Conservation (phyloP, 2,329 filamentous ascomycete genomes). For the Helminthosporium solani region DNA sequence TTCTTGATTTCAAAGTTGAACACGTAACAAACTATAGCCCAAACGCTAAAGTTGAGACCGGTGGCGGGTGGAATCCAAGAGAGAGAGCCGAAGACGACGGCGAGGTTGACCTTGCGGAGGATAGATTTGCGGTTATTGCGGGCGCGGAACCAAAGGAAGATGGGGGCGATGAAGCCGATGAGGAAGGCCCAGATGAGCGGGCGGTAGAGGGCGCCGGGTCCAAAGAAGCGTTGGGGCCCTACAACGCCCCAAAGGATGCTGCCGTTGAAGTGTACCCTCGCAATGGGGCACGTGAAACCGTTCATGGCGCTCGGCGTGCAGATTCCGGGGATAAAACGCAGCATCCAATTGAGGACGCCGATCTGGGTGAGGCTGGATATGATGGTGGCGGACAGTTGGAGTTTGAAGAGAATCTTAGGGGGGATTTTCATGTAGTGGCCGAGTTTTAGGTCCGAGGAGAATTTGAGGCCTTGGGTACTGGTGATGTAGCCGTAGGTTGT, state of each 20-base stretch:
- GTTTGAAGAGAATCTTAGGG: constrained; percentile 73
- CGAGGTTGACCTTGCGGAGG: constrained; percentile 75
- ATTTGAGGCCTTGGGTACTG: constrained; percentile 85
- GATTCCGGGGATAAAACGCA: constrained; percentile 70
- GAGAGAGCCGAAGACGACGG: constrained; percentile 78
- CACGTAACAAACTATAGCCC: constrained; percentile 79
- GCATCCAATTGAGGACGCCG: constrained; percentile 87
- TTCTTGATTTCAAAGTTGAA: constrained; percentile 78
- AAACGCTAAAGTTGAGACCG: constrained; percentile 84
- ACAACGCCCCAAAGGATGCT: constrained; percentile 89
- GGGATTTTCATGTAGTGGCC: constrained; percentile 89
- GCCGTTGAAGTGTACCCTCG: constrained; percentile 85
- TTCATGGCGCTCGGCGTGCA: constrained; percentile 80
- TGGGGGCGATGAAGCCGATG: constrained; percentile 71
- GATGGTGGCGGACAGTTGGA: constrained; percentile 73
- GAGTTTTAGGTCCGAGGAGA: constrained; percentile 82
- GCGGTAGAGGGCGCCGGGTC: constrained; percentile 70
- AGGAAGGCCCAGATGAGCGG: constrained; percentile 80
- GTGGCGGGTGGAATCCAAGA: constrained; percentile 82
- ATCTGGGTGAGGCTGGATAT: constrained; percentile 81
- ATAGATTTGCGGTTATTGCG: constrained; percentile 59
- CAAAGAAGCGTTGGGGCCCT: constrained; percentile 80
- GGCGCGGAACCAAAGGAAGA: constrained; percentile 72
- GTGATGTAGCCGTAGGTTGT: constrained; percentile 90
- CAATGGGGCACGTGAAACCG: constrained; percentile 84